Conservation (phyloP, 257 asterid genomes). For the Solanum neorickii region DNA sequence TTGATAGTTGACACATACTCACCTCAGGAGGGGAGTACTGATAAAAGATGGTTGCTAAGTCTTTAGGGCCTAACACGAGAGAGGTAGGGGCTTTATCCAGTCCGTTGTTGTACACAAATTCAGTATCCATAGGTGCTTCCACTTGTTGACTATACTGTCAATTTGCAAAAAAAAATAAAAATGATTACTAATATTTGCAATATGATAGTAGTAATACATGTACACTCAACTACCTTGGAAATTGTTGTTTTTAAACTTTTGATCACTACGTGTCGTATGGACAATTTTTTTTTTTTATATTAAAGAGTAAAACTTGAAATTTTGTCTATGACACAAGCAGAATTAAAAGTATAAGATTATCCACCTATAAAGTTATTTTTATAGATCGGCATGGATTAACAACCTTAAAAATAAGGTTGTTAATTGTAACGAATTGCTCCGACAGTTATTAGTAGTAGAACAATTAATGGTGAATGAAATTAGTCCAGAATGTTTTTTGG, state of each 20-base stretch:
- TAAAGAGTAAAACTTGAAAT: background rate
- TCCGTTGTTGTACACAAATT: conserved; percentile 3
- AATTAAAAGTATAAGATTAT: background rate
- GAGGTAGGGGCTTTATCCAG: conserved; percentile 18
- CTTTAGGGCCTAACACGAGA: conserved; percentile 18
- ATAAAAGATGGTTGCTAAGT: conserved; percentile 15
- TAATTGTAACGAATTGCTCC: too few relatives aligned
- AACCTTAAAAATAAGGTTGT: too few relatives aligned
- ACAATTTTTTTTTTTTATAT: background rate
- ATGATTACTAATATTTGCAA: background rate
- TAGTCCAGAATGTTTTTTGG: too few relatives aligned
- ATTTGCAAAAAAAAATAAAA: background rate
- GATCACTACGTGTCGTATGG: background rate
- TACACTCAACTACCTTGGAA: background rate
- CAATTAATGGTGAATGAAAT: too few relatives aligned
- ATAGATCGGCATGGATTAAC: background rate
- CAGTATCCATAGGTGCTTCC: conserved; percentile 16
- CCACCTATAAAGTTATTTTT: background rate
- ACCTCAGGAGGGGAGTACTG: conserved; percentile 37
- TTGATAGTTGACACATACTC: background rate
- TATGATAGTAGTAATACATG: background rate
- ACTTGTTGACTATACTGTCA: conserved; percentile 3
- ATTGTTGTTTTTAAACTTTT: background rate
- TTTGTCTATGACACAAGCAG: background rate
- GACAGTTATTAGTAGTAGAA: too few relatives aligned